A percentile compares a stretch with the other conserved stretches of the same genome.
phyloP scores from a whole-genome alignment of 2,329 filamentous ascomycete species.

The Pestalotiopsis sp. region DNA sequence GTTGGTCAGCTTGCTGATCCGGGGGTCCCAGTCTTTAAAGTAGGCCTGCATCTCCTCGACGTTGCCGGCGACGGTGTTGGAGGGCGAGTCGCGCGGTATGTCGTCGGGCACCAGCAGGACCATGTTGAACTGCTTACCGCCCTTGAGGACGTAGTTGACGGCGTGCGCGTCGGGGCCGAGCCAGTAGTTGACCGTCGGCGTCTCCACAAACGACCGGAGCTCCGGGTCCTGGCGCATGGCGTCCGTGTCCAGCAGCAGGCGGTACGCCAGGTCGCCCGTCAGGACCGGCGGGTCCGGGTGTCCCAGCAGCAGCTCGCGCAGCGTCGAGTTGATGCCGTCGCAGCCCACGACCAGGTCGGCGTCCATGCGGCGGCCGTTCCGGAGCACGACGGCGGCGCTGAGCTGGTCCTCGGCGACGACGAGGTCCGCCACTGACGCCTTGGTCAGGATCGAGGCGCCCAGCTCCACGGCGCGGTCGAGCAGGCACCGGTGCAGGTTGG shows the following conservation, averaged over 20 bases:
- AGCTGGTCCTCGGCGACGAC: conserved; percentile 31
- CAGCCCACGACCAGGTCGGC: conserved; percentile 49
- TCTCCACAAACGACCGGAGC: conserved; percentile 42
- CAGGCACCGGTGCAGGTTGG: conserved; percentile 50
- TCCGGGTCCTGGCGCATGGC: conserved; percentile 48
- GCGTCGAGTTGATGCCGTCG: conserved; percentile 47
- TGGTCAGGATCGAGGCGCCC: conserved; percentile 46
- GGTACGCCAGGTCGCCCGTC: conserved; percentile 53
- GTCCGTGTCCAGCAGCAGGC: conserved; percentile 45
- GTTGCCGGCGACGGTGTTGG: conserved; percentile 36
- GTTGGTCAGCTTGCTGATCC: conserved; percentile 55
- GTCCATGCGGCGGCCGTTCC: conserved; percentile 34
- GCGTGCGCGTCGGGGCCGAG: conserved; percentile 52
- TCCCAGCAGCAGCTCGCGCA: conserved; percentile 45
- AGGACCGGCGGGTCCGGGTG: conserved; percentile 45
- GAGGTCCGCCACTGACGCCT: conserved; percentile 44
- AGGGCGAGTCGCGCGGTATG: conserved; percentile 38
- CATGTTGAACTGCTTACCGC: conserved; percentile 51
- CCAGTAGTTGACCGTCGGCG: conserved; percentile 54
- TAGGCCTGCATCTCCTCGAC: conserved; percentile 43
- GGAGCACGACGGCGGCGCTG: conserved; percentile 38
- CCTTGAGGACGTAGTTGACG: conserved; percentile 53
- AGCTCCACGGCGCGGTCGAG: conserved; percentile 48
- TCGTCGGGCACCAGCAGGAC: conserved; percentile 52
- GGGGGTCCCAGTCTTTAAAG: conserved; percentile 60